Evolutionary conservation across 345 rosid species (phyloP).

Genomic region (Citrus australasica): DNA sequence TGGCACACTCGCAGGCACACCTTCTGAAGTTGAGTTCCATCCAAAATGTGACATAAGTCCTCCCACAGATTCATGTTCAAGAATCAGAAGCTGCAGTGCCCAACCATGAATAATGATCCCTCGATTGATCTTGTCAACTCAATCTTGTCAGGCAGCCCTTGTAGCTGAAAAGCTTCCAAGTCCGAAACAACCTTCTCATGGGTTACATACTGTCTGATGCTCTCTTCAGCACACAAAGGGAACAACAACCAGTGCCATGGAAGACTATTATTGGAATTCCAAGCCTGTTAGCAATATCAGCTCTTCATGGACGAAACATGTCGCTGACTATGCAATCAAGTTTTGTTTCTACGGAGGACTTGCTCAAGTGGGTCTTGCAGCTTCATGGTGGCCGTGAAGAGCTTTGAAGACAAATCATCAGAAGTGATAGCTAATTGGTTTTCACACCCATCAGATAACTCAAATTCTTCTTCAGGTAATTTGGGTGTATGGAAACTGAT

Average conservation of each 20-base stretch:
- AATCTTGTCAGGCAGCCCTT: neutral
- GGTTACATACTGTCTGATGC: neutral
- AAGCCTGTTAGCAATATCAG: neutral
- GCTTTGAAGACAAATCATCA: neutral
- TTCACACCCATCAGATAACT: neutral
- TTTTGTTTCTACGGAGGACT: neutral
- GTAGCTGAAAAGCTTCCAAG: neutral
- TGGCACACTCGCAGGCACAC: neutral
- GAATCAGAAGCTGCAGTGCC: neutral
- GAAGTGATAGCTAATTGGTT: neutral
- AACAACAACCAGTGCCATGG: neutral
- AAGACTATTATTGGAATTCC: neutral
- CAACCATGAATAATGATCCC: neutral
- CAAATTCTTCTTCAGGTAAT: neutral
- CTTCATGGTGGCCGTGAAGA: neutral
- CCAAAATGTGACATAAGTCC: neutral
- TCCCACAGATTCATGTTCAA: neutral
- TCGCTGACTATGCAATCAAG: neutral
- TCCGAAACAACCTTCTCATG: neutral
- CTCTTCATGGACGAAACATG: neutral
- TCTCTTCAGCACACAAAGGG: neutral
- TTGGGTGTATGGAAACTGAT: neutral
- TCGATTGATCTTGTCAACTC: neutral
- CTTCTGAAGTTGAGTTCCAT: neutral
- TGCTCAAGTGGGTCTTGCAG: neutral